A percentile compares a stretch with the other conserved stretches of the same genome.
Conservation (phyloP, 208 protist genomes). For the Trypanosoma cruzi region DNA sequence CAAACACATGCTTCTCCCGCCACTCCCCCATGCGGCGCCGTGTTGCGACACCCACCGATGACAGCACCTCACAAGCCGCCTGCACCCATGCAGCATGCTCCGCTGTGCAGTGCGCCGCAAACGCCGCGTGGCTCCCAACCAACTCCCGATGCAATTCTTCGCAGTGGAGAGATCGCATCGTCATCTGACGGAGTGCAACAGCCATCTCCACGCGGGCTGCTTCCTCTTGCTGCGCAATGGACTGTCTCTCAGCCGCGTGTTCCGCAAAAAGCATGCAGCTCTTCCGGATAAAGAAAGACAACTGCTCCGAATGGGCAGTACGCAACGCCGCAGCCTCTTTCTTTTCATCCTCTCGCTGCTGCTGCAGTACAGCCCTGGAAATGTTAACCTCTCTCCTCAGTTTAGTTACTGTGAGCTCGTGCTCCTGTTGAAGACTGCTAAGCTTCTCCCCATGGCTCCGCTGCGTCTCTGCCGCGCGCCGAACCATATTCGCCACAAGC, state of each 20-base stretch:
- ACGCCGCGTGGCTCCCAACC: background rate
- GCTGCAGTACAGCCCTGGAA: background rate
- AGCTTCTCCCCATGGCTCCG: background rate
- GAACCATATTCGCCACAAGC: too few relatives aligned
- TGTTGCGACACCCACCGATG: conserved; percentile 3
- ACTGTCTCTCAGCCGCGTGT: conserved; percentile 2
- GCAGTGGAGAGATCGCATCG: conserved; percentile 1
- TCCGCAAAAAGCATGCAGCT: conserved; percentile 1
- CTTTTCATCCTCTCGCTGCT: conserved; percentile 21
- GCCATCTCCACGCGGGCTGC: conserved; percentile 2
- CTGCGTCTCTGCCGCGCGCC: background rate
- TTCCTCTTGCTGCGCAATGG: conserved; percentile 3
- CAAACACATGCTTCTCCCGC: conserved; percentile 13
- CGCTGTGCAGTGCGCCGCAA: conserved; percentile 14
- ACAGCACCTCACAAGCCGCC: conserved; percentile 2
- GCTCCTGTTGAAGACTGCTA: conserved; percentile 10
- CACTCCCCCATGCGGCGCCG: conserved; percentile 12
- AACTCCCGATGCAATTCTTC: background rate
- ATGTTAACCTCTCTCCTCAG: conserved; percentile 12
- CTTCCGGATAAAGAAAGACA: background rate
- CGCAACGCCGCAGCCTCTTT: background rate
- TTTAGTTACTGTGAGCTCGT: background rate
- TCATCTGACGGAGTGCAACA: background rate
- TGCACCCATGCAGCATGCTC: conserved; percentile 23
- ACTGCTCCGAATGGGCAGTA: conserved; percentile 8